Conservation (phyloP, 2,329 filamentous ascomycete genomes). For the Trichoderma lentiforme region DNA sequence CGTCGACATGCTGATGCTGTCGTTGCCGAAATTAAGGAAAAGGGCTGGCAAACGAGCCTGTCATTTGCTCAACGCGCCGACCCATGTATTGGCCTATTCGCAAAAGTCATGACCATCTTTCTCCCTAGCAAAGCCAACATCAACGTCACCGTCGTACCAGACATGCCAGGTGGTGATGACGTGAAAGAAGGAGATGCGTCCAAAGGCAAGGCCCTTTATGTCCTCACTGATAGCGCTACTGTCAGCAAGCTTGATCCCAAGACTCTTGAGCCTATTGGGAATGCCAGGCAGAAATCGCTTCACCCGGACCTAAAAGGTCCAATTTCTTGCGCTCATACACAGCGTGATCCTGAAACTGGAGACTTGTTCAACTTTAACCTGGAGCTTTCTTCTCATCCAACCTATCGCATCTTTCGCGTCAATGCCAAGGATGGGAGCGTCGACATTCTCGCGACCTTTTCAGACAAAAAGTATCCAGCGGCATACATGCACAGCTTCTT, state of each 20-base stretch:
- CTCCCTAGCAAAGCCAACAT: conserved; percentile 46
- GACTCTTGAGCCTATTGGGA: conserved; percentile 68
- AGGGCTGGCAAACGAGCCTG: conserved; percentile 53
- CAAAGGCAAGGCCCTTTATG: conserved; percentile 19
- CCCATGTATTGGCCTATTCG: conserved; percentile 69
- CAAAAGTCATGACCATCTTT: conserved; percentile 66
- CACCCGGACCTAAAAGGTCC: conserved; percentile 67
- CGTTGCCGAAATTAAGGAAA: conserved; percentile 57
- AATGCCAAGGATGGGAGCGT: conserved; percentile 62
- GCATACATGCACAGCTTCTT: conserved; percentile 85
- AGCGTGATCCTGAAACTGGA: conserved; percentile 67
- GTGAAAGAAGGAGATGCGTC: conserved; percentile 23
- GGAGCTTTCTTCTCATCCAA: conserved; percentile 52
- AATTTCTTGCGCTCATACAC: conserved; percentile 67
- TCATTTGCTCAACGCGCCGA: conserved; percentile 71
- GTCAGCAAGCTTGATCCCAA: conserved; percentile 63
- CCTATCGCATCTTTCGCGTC: conserved; percentile 68
- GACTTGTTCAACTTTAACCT: conserved; percentile 82
- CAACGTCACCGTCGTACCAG: conserved; percentile 61
- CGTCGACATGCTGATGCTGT: conserved; percentile 63
- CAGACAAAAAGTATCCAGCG: conserved; percentile 44
- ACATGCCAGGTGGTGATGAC: conserved; percentile 52
- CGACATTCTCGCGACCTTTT: conserved; percentile 66
- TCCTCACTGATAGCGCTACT: conserved; percentile 46
- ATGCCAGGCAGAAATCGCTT: conserved; percentile 57